Conservation (phyloP, 768 basidiomycete genomes). For the Lactarius hatsudake region DNA sequence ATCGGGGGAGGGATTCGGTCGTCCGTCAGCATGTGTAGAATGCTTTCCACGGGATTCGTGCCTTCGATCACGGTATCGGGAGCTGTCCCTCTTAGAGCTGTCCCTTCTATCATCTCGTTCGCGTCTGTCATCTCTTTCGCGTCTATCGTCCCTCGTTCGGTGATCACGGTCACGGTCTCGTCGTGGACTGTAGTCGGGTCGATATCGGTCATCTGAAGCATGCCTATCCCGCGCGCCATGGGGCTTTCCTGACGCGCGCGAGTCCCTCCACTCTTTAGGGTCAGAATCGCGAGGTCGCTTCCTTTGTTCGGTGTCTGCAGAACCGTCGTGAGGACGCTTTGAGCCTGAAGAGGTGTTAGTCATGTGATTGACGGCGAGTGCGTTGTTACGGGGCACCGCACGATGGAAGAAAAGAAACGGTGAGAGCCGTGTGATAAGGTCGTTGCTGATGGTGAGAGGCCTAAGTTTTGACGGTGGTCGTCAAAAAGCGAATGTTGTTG, state of each 20-base stretch:
- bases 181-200: slow-evolving; percentile 30
- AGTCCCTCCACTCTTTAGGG: slow-evolving; percentile 67
- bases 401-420: slow-evolving; percentile 49
- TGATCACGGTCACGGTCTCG: slow-evolving; percentile 31
- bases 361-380: slow-evolving; percentile 46
- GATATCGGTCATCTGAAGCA: slow-evolving; percentile 36
- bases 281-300: slow-evolving; percentile 59
- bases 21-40: slow-evolving; percentile 19
- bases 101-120: slow-evolving; percentile 32
- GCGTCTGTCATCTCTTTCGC: slow-evolving; percentile 29
- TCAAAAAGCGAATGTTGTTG: slow-evolving; percentile 13
- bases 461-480: slow-evolving; percentile 3
- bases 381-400: slow-evolving; percentile 78
- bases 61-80: slow-evolving; percentile 31
- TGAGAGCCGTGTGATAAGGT: slow-evolving; percentile 3
- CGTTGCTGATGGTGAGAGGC: slow-evolving; percentile 11
- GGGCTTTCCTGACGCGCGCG: slow-evolving; percentile 41
- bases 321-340: slow-evolving; percentile 75
- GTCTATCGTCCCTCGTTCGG: slow-evolving; percentile 38
- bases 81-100: slow-evolving; percentile 39
- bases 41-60: slow-evolving; percentile 21
- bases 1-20: slow-evolving; percentile 22
- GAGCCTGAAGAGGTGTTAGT: slow-evolving; percentile 83
- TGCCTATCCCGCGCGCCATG: slow-evolving; percentile 35
- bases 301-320: slow-evolving; percentile 39